These are phyloP conservation scores for Mucor racemosus DNA, from an alignment of 371 early-diverging fungal genomes.

Conservation along the genomic window DNA sequence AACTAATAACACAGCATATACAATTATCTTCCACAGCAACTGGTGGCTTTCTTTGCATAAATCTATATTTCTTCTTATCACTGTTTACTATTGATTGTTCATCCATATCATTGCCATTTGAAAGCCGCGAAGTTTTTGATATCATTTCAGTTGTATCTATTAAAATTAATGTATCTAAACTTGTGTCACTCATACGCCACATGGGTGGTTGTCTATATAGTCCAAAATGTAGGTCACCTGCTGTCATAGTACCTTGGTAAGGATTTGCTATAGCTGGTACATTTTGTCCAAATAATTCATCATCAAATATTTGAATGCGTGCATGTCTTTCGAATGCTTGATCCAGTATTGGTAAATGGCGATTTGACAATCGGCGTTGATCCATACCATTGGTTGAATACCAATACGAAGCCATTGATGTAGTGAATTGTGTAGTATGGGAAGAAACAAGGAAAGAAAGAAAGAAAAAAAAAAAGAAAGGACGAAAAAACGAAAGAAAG, in stretches of 20 bases:
- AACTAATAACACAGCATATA: slow-evolving; percentile 26
- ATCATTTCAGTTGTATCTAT: slow-evolving; percentile 13
- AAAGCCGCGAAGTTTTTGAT: background rate
- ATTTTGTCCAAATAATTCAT: slow-evolving; percentile 51
- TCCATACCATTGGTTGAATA: slow-evolving; percentile 39
- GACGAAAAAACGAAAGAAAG: slow-evolving; percentile 3
- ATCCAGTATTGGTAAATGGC: slow-evolving; percentile 33
- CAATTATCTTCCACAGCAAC: slow-evolving; percentile 9
- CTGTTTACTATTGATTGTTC: background rate
- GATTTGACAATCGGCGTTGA: slow-evolving; percentile 29
- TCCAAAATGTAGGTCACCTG: slow-evolving; percentile 39
- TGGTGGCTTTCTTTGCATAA: background rate
- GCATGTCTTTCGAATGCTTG: slow-evolving; percentile 35
- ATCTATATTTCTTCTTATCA: background rate
- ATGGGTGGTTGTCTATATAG: slow-evolving; percentile 40
- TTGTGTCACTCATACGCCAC: slow-evolving; percentile 34
- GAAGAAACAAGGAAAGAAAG: background rate
- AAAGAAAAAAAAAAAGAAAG: background rate
- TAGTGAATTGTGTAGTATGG: background rate
- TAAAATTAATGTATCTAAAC: slow-evolving; percentile 33
- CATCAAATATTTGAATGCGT: slow-evolving; percentile 35
- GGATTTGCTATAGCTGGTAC: slow-evolving; percentile 37
- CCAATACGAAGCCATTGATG: slow-evolving; percentile 32
- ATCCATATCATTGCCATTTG: background rate
- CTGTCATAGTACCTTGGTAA: slow-evolving; percentile 39